Evolutionary conservation across 768 basidiomycete species (phyloP).

Genomic region (Amyloporia xantha): DNA sequence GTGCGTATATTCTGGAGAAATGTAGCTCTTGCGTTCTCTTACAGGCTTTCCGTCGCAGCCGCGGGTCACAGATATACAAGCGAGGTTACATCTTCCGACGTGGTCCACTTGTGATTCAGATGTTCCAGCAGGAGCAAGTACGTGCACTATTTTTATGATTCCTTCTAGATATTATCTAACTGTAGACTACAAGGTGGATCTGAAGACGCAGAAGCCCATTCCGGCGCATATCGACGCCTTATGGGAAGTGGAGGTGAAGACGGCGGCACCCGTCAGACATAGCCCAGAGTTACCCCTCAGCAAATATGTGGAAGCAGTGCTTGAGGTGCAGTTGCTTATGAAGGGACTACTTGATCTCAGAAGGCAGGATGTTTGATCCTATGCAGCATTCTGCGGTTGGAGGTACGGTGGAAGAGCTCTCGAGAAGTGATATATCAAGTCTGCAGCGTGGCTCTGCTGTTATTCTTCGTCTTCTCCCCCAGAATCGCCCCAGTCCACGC

Average conservation of each 20-base stretch:
- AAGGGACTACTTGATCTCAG: conserved; percentile 76
- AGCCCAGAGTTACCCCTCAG: conserved; percentile 73
- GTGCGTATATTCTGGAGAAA: conserved; percentile 31
- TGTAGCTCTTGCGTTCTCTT: background rate
- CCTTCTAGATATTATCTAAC: background rate
- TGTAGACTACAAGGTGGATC: conserved; percentile 48
- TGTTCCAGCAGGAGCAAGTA: conserved; percentile 85
- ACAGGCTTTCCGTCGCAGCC: conserved; percentile 28
- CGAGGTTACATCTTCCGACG: conserved; percentile 72
- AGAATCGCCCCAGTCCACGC: conserved; percentile 49
- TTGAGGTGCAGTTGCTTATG: conserved; percentile 79
- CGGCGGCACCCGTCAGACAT: conserved; percentile 70
- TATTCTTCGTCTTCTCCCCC: conserved; percentile 23
- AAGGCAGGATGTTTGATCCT: conserved; percentile 55
- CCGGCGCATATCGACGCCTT: conserved; percentile 75
- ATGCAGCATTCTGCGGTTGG: background rate
- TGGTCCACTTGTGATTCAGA: conserved; percentile 64
- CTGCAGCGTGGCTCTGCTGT: background rate
- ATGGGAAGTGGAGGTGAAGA: conserved; percentile 88
- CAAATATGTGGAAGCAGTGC: conserved; percentile 62
- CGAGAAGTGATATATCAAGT: no score
- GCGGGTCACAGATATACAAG: conserved; percentile 74
- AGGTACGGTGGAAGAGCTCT: no score
- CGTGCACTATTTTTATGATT: conserved; percentile 10
- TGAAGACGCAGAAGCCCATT: conserved; percentile 66